These are phyloP conservation scores for Solanum stenotomum DNA, from an alignment of 257 asterid species.

Conservation along the genomic window DNA sequence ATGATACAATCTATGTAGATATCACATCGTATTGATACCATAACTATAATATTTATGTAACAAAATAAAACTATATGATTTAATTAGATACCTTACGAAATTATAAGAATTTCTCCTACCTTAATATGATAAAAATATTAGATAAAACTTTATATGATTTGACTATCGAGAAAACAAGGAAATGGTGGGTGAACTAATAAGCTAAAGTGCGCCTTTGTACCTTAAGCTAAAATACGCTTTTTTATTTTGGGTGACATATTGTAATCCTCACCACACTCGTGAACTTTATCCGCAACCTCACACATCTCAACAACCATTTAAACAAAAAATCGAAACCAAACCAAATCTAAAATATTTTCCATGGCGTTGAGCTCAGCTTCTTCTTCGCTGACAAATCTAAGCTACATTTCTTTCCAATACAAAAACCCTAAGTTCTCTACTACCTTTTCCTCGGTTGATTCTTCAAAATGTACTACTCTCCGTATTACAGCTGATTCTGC, in stretches of 20 bases:
- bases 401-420: slow-evolving; percentile 22
- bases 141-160: no score
- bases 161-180: no score
- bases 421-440: slow-evolving; percentile 29
- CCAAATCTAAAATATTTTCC: neutral
- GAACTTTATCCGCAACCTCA: neutral
- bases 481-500: slow-evolving; percentile 60
- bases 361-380: slow-evolving; percentile 44
- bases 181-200: neutral
- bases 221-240: neutral
- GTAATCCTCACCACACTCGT: neutral
- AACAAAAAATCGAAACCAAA: neutral
- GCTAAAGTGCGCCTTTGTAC: neutral
- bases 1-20: no score
- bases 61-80: no score
- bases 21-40: no score
- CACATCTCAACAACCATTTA: neutral
- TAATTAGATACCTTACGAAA: no score
- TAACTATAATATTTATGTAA: no score
- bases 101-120: no score
- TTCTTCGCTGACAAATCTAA: slow-evolving; percentile 9
- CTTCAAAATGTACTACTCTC: slow-evolving; percentile 21
- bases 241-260: neutral
- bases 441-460: slow-evolving; percentile 31
- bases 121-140: no score